Percentiles rank a stretch among this genome's conserved stretches.
Conservation (phyloP, 139 green algal genomes). For the Picochlorum sp. region DNA sequence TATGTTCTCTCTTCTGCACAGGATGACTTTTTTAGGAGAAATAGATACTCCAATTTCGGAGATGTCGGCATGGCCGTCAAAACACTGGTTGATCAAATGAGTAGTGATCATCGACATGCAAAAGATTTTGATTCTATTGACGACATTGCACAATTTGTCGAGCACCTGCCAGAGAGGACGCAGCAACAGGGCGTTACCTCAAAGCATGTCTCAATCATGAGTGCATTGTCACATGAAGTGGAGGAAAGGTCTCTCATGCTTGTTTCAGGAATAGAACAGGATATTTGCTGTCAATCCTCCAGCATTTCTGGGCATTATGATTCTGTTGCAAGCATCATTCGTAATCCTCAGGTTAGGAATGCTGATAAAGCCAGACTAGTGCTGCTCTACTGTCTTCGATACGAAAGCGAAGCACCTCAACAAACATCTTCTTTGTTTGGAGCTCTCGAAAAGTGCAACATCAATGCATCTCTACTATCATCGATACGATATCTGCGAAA, state of each 20-base stretch:
- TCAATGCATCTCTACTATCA: conserved; percentile 11
- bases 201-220: conserved; percentile 86
- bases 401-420: conserved; percentile 65
- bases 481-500: conserved; percentile 41
- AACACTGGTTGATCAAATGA: conserved; percentile 19
- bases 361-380: conserved; percentile 56
- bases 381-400: conserved; percentile 79
- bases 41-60: conserved; percentile 71
- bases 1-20: conserved; percentile 44
- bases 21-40: conserved; percentile 68
- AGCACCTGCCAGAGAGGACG: conserved; percentile 65
- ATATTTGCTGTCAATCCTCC: conserved; percentile 58
- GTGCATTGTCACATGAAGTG: conserved; percentile 51
- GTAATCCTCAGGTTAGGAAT: not conserved
- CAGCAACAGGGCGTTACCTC: conserved; percentile 54
- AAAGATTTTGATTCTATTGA: conserved; percentile 47
- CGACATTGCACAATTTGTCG: conserved; percentile 80
- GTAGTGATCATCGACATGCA: not conserved
- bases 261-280: conserved; percentile 72
- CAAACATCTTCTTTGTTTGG: conserved; percentile 18
- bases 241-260: conserved; percentile 54
- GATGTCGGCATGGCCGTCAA: conserved; percentile 72
- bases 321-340: conserved; percentile 9
- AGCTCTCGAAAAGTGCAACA: not conserved
- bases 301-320: conserved; percentile 12